Evolutionary conservation across 148 eudicot genomes (phyloP).

Genomic region (Rhododendron simsii): DNA sequence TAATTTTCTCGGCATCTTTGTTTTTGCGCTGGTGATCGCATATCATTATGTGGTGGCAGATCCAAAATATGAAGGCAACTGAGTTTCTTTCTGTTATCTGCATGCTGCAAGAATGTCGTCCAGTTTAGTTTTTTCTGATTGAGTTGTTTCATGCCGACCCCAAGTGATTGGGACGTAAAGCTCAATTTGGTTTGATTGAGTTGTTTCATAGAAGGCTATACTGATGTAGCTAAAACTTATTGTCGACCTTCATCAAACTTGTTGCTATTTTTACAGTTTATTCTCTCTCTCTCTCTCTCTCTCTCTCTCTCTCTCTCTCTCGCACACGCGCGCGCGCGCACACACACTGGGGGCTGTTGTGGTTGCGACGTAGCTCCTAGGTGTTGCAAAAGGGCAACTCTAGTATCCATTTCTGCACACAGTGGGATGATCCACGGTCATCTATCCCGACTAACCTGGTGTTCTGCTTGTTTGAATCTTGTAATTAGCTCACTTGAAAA

Average conservation of each 20-base stretch:
- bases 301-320: neutral
- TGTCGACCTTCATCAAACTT: neutral
- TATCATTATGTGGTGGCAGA: constrained; percentile 47
- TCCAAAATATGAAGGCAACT: constrained; percentile 42
- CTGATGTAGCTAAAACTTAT: constrained; percentile 6
- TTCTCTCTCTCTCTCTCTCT: neutral
- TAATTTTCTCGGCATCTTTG: constrained; percentile 37
- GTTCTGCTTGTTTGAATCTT: neutral
- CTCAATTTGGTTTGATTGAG: neutral
- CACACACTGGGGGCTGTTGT: neutral
- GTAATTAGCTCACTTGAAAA: neutral
- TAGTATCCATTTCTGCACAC: neutral
- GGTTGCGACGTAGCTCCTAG: neutral
- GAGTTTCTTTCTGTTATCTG: neutral
- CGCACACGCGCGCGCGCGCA: too few relatives aligned
- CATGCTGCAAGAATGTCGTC: constrained; percentile 6
- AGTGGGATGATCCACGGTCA: neutral
- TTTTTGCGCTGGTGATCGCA: constrained; percentile 37
- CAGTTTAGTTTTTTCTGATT: neutral
- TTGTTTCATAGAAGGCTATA: neutral
- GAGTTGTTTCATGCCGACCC: neutral
- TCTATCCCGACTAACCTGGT: neutral
- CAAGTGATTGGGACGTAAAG: too few relatives aligned
- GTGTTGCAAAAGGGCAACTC: neutral
- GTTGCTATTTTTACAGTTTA: neutral